A percentile compares a stretch with the other conserved stretches of the same genome.
phyloP scores from a whole-genome alignment of 1,139 yeast species.

The Kluyveromyces sp. region DNA sequence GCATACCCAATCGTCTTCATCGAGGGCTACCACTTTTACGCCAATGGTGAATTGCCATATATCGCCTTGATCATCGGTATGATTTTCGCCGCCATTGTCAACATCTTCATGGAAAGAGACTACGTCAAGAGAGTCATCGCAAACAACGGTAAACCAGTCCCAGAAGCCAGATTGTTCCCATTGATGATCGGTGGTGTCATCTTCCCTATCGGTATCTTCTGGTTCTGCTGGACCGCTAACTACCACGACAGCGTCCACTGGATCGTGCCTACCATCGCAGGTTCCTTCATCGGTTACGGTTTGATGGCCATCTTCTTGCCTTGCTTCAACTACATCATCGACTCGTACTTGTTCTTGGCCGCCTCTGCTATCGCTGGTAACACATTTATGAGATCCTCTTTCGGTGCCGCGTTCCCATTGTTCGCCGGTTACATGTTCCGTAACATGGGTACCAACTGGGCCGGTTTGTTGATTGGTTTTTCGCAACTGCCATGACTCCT shows the following conservation, averaged over 20 bases:
- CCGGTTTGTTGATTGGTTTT: constrained; percentile 69
- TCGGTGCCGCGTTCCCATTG: constrained; percentile 74
- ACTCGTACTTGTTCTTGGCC: constrained; percentile 68
- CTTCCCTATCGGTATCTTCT: constrained; percentile 71
- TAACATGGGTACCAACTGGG: constrained; percentile 74
- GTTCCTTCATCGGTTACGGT: constrained; percentile 66
- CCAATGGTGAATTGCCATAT: constrained; percentile 49
- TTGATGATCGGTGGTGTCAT: constrained; percentile 62
- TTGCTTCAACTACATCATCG: constrained; percentile 72
- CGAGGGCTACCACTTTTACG: constrained; percentile 46
- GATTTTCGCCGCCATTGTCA: constrained; percentile 45
- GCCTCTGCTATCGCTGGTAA: constrained; percentile 90
- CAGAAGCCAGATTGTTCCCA: constrained; percentile 73
- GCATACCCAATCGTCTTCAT: constrained; percentile 73
- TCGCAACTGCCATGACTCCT: constrained; percentile 55
- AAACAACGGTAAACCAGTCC: constrained; percentile 55
- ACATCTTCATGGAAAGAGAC: constrained; percentile 32
- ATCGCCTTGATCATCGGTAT: constrained; percentile 55
- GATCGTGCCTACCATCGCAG: constrained; percentile 79
- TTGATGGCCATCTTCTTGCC: constrained; percentile 70
- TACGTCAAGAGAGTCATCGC: constrained; percentile 36
- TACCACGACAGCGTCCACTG: constrained; percentile 63
- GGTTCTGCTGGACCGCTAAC: constrained; percentile 84
- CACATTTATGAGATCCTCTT: constrained; percentile 60
- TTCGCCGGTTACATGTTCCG: constrained; percentile 69